phyloP scores from a whole-genome alignment of 2,329 filamentous ascomycete genomes.

The Trichophyton verrucosum region DNA sequence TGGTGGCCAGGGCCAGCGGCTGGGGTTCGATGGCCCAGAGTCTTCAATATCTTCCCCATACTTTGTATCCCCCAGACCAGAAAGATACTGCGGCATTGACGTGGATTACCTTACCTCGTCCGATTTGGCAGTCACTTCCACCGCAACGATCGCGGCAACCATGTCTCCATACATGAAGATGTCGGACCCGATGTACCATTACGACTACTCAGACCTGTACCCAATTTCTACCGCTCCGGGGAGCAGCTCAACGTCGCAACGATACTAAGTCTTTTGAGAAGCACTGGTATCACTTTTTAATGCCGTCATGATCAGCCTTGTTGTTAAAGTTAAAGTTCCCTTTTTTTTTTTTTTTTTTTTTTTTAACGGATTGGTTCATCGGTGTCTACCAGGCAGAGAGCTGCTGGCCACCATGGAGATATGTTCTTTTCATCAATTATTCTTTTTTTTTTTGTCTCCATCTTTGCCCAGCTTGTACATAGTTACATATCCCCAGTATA shows the following conservation, averaged over 20 bases:
- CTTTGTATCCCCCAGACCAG: not conserved
- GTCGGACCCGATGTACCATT: not conserved
- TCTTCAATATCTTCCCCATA: not conserved
- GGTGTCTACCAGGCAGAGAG: not conserved
- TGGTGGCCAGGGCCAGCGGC: not conserved
- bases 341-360: no score
- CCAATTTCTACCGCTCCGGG: not conserved
- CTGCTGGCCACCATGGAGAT: not conserved
- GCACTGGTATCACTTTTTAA: not conserved
- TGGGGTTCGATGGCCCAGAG: not conserved
- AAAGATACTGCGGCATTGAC: not conserved
- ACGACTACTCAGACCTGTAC: not conserved
- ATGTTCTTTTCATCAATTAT: not conserved
- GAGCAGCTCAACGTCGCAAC: not conserved
- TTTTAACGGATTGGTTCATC: not conserved
- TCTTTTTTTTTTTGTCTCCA: not conserved
- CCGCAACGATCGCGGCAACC: not conserved
- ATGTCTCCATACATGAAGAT: not conserved
- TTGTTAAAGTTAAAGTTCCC: not conserved
- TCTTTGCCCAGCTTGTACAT: not conserved
- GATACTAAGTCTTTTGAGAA: not conserved
- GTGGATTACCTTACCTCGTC: not conserved
- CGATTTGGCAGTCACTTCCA: not conserved
- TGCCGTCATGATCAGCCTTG: not conserved
- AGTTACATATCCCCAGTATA: not conserved